Conservation (phyloP, 1,284 basidiomycete species). For the Tilletia caries region DNA sequence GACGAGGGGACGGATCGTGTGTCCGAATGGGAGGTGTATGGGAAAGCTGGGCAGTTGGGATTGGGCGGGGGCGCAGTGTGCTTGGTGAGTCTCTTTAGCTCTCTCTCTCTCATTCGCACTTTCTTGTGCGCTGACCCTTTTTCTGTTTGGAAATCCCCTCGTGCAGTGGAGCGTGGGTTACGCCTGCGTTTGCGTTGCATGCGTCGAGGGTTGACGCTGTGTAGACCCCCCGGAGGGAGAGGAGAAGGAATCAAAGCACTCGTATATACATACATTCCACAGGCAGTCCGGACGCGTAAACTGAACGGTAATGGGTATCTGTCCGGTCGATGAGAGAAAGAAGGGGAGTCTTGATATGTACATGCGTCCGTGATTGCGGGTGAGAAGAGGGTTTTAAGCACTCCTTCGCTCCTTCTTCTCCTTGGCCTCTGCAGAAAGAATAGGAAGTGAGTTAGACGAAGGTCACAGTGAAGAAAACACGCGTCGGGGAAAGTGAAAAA, state of each 20-base stretch:
- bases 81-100: slow-evolving; percentile 65
- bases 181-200: slow-evolving; percentile 80
- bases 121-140: neutral
- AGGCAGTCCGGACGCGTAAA: too few species aligned
- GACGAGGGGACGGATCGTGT: slow-evolving; percentile 79
- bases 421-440: slow-evolving; percentile 29
- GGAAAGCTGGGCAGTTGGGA: slow-evolving; percentile 92
- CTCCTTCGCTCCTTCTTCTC: slow-evolving; percentile 29
- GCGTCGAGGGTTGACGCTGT: slow-evolving; percentile 74
- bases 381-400: too few species aligned
- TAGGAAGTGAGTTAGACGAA: neutral
- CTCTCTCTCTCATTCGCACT: neutral
- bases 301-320: too few species aligned
- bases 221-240: too few species aligned
- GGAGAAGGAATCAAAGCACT: neutral
- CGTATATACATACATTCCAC: neutral
- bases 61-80: slow-evolving; percentile 91
- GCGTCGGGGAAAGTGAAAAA: neutral
- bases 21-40: slow-evolving; percentile 83
- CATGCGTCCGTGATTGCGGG: too few species aligned
- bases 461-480: neutral
- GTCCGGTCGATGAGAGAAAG: too few species aligned
- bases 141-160: neutral
- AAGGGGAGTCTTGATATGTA: too few species aligned
- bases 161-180: slow-evolving; percentile 45